Base-by-base conservation (phyloP, 495 filamentous ascomycete species). In the Choiromyces venosus region DNA sequence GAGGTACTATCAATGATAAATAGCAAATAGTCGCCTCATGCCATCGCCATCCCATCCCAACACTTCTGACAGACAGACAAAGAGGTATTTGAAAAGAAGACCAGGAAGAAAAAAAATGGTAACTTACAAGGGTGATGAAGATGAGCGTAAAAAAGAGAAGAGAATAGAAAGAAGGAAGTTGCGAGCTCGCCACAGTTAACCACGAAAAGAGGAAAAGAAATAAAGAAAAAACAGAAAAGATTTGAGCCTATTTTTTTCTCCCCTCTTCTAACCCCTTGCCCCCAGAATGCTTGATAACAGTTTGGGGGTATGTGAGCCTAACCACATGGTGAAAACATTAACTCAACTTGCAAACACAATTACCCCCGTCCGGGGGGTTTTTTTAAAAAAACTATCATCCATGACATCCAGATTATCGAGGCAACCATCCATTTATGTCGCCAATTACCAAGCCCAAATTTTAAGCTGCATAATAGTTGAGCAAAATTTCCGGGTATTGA, bases 381-480 rank as follows among this genome's bases (percentile, higher is more conserved):
- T 33, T 25, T 61, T 80, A 78, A n/a, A n/a, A n/a, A n/a, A n/a
- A n/a, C n/a, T n/a, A 81, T 78, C 79, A 80, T 73, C 74, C 73
- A 81, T 16, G 52, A 61, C 25, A 61, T 3, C n/a, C n/a, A 56
- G 8, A 56, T n/a, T 29, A 14, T 29, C n/a, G 46, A 56, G 21
- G n/a, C 2, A 10, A 29, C 46, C n/a, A 56, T 38, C 64, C 67
- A 74, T 37, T 67, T 33, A 46, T 25, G 33, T 61, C 25, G 36
- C 65, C 42, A 21, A 78, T 38, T 76, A 79, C 78, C 78, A 79
- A 69, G 78, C 78, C 78, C 78, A 79, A 65, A 79, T 79, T 76
- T 79, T 79, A 52, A 79, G 76, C 78, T 79, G 37, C 12, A 70
- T n/a, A 1, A 37, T 40, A n/a, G 61, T 76, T 76, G 69, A 71